Percentiles rank a stretch among this genome's conserved stretches.
Conservation (phyloP, 148 eudicot genomes). For the Euryodendron excelsum region DNA sequence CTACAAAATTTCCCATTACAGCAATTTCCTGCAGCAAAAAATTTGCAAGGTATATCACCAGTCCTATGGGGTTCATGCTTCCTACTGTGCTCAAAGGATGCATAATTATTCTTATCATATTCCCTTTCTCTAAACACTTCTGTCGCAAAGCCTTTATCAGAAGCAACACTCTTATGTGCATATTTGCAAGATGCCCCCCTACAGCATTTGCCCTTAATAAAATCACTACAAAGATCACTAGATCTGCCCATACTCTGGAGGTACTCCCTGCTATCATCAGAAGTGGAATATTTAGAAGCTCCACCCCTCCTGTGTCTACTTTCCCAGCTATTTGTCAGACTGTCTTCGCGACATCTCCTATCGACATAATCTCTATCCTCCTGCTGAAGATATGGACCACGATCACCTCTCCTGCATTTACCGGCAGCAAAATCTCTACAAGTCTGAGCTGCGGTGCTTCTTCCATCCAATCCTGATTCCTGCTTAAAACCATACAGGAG, state of each 20-base stretch:
- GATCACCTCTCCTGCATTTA: conserved; percentile 26
- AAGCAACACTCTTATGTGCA: conserved; percentile 14
- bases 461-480: conserved; percentile 15
- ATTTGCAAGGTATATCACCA: conserved; percentile 27
- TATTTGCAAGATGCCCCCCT: conserved; percentile 19
- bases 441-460: conserved; percentile 17
- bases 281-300: conserved; percentile 9
- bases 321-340: conserved; percentile 6
- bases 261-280: conserved; percentile 9
- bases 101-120: conserved; percentile 4
- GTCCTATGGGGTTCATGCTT: conserved; percentile 10
- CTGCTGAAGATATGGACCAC: conserved; percentile 24
- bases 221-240: conserved; percentile 16
- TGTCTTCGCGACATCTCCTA: conserved; percentile 13
- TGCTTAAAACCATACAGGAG: conserved; percentile 14
- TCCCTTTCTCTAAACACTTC: conserved; percentile 17
- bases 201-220: conserved; percentile 14
- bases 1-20: conserved; percentile 29
- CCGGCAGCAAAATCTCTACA: conserved; percentile 30
- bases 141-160: background rate
- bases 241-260: conserved; percentile 2
- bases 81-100: conserved; percentile 18
- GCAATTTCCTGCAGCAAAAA: conserved; percentile 35
- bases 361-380: conserved; percentile 6
- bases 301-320: conserved; percentile 11